A percentile compares a stretch with the other conserved stretches of the same genome.
These are phyloP conservation scores for Wallacemonas sp. DNA, from an alignment of 208 protist species.

Conservation along the genomic window DNA sequence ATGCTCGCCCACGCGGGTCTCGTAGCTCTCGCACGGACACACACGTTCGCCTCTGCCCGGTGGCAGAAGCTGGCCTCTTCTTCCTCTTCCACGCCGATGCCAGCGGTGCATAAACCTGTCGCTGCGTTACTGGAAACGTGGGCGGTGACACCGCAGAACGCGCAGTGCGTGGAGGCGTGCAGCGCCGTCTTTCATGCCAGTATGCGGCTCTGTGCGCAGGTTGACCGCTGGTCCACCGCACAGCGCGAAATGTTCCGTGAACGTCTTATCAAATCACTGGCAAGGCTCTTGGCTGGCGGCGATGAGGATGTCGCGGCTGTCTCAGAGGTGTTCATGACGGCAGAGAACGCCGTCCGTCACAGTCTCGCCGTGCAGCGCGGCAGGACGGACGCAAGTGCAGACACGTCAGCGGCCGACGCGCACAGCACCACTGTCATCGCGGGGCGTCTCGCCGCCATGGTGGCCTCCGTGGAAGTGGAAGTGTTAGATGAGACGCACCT, in stretches of 20 bases:
- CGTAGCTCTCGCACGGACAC: conserved; percentile 22
- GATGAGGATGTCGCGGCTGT: neutral
- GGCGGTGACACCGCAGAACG: neutral
- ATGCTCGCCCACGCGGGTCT: conserved; percentile 46
- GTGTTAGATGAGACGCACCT: conserved; percentile 28
- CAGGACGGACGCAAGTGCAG: too few relatives aligned
- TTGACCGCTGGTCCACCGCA: conserved; percentile 3
- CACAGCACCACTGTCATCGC: neutral
- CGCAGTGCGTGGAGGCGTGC: conserved; percentile 36
- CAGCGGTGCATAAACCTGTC: neutral
- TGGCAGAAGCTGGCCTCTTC: neutral
- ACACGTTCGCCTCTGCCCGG: neutral
- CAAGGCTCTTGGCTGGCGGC: neutral
- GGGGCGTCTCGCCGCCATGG: neutral
- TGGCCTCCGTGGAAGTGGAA: conserved; percentile 28
- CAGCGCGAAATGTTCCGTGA: neutral
- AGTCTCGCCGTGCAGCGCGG: neutral
- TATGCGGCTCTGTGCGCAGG: conserved; percentile 42
- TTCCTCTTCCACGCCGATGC: neutral
- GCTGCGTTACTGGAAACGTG: neutral
- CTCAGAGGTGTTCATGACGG: too few relatives aligned
- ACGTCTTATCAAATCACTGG: neutral
- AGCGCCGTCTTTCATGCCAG: conserved; percentile 41
- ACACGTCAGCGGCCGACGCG: neutral
- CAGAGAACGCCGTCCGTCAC: neutral